Base-by-base conservation (phyloP, 2,329 filamentous ascomycete species). In the Fusarium poae region DNA sequence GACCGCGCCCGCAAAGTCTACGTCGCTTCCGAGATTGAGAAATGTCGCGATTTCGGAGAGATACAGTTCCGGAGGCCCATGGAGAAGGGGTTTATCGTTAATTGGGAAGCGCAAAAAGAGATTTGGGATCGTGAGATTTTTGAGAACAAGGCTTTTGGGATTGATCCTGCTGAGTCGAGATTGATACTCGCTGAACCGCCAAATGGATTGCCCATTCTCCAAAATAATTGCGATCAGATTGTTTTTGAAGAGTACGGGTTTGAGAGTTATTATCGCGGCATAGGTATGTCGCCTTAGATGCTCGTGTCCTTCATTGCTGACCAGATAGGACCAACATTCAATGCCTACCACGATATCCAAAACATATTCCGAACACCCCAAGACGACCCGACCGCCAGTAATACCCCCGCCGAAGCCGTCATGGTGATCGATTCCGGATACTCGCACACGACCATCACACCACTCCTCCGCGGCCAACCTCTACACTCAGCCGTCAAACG, bases 221-320 rank as follows among this genome's bases (percentile, higher is more conserved):
- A 97, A 79, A 88, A 90, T 39, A 96, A 97, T 77, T 94, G 93
- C 72, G 96, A 99, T 76, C 95, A 99, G 82, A 93, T 99, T 76
- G 88, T 98, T 2, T 98, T 99, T 82, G 96, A 99, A 77, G 94
- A 98, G 77, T 99, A 96, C 82, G 93, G 93, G 4, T 99, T 99
- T 79, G 88, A 91, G 13, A 91, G 92, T 70, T 97, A 97, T 80
- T 91, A 91, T 69, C 88, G 96, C 64, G 90, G 88, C 59, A 83
- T 92, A 68, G 92, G 92, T 88, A 77, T 62, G 82, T 32, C 0
- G 3, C 11, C 5, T 4, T 10, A 4, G 6, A 72, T 10, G 1
- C 18, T 11, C 11, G 3, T 6, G 12, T 21, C 10, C 6, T 11
- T 29, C 35, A 27, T 15, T 39, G 21, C 69, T 70, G 52, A 65